Conservation (phyloP, 495 filamentous ascomycete species). For the Trichoderma reesei region DNA sequence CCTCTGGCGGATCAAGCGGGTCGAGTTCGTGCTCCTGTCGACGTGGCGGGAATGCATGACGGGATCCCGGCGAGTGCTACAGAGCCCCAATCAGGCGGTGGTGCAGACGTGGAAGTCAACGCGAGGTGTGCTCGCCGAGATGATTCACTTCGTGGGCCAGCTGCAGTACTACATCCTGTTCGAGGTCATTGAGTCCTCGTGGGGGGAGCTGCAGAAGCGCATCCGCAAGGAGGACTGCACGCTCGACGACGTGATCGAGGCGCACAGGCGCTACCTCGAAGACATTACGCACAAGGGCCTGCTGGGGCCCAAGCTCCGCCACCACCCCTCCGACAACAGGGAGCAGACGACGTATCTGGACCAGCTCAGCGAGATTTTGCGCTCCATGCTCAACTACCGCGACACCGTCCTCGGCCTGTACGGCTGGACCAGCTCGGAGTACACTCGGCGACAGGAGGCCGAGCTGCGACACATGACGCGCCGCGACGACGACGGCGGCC, state of each 20-base stretch:
- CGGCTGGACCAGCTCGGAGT: slow-evolving; percentile 86
- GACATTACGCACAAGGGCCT: slow-evolving; percentile 95
- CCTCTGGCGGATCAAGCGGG: slow-evolving; percentile 95
- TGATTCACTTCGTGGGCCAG: slow-evolving; percentile 97
- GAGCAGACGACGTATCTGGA: slow-evolving; percentile 77
- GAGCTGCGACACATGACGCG: slow-evolving; percentile 44
- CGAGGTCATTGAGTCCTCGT: slow-evolving; percentile 92
- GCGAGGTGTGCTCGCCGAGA: slow-evolving; percentile 81
- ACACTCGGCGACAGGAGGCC: slow-evolving; percentile 78
- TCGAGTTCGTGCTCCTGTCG: slow-evolving; percentile 83
- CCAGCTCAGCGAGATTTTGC: slow-evolving; percentile 85
- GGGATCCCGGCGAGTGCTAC: slow-evolving; percentile 83
- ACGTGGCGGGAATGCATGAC: slow-evolving; percentile 97
- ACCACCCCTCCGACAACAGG: slow-evolving; percentile 33
- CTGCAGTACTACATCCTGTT: slow-evolving; percentile 98
- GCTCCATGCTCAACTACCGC: slow-evolving; percentile 87
- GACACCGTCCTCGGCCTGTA: slow-evolving; percentile 92
- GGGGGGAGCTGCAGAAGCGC: slow-evolving; percentile 75
- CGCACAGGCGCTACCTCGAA: slow-evolving; percentile 83
- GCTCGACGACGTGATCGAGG: slow-evolving; percentile 87
- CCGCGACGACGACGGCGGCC: slow-evolving; percentile 16
- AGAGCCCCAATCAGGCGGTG: slow-evolving; percentile 63
- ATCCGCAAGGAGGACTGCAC: slow-evolving; percentile 76
- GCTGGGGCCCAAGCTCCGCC: slow-evolving; percentile 54
- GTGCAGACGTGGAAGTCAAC: slow-evolving; percentile 82